phyloP scores from a whole-genome alignment of 1,139 yeast species.

The Pichia sp. region DNA sequence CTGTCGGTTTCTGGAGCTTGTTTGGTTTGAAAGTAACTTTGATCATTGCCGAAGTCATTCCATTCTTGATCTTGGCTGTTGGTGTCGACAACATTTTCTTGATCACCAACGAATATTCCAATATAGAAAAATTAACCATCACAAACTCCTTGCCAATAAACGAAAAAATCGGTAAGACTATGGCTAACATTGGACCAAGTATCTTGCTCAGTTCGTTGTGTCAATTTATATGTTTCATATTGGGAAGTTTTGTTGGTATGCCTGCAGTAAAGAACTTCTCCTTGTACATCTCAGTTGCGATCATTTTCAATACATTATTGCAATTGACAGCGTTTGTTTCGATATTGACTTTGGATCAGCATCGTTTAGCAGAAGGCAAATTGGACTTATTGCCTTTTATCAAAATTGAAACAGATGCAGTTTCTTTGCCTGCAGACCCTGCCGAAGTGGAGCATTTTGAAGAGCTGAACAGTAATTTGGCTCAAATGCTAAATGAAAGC shows the following conservation, averaged over 20 bases:
- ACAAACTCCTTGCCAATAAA: constrained; percentile 41
- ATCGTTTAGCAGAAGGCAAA: constrained; percentile 53
- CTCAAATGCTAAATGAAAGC: constrained; percentile 17
- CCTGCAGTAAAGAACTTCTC: constrained; percentile 97
- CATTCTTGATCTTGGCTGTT: constrained; percentile 87
- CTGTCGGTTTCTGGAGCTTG: constrained; percentile 77
- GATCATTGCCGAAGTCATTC: constrained; percentile 94
- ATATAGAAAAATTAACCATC: constrained; percentile 41
- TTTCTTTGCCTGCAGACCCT: constrained; percentile 17
- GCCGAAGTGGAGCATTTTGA: constrained; percentile 1
- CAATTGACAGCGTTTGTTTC: constrained; percentile 83
- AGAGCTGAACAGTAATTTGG: constrained; percentile 15
- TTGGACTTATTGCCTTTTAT: constrained; percentile 58
- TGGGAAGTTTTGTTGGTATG: constrained; percentile 83
- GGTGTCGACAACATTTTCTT: constrained; percentile 93
- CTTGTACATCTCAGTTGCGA: constrained; percentile 81
- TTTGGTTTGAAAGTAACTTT: constrained; percentile 79
- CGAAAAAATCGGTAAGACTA: constrained; percentile 56
- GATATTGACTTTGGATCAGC: constrained; percentile 63
- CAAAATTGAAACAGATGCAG: constrained; percentile 26
- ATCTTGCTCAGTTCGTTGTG: constrained; percentile 72
- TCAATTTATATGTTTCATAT: constrained; percentile 70
- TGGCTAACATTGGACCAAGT: constrained; percentile 81
- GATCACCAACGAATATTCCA: constrained; percentile 71
- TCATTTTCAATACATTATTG: constrained; percentile 65